Evolutionary conservation across 306 rosid genomes (phyloP).

Genomic region (Acmispon strigosus): DNA sequence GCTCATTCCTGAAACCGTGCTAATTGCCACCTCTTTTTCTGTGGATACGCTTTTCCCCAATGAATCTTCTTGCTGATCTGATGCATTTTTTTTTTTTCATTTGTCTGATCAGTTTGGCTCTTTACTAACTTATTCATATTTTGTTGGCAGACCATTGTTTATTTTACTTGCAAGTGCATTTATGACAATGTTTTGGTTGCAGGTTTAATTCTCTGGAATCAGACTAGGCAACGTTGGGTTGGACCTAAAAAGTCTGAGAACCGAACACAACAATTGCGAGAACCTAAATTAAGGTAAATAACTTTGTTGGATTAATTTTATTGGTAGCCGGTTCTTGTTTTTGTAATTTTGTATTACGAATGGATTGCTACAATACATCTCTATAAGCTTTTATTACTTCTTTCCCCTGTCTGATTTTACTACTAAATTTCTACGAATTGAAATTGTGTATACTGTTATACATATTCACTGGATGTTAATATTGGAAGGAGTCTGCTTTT

Average conservation of each 20-base stretch:
- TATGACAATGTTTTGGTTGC: conserved; percentile 20
- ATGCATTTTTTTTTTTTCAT: neutral
- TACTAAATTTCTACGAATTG: neutral
- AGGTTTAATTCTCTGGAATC: conserved; percentile 95
- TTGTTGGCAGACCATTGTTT: neutral
- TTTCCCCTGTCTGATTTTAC: neutral
- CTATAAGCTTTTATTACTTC: neutral
- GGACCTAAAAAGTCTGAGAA: conserved; percentile 55
- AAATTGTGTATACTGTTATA: neutral
- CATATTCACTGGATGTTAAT: neutral
- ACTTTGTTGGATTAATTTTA: neutral
- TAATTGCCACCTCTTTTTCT: neutral
- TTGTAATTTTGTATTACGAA: neutral
- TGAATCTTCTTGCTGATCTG: neutral
- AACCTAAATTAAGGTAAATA: conserved; percentile 75
- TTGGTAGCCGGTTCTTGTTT: neutral
- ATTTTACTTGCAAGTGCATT: conserved; percentile 16
- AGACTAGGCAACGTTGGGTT: conserved; percentile 78
- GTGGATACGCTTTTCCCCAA: neutral
- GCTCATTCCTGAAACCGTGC: neutral
- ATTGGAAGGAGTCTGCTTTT: neutral
- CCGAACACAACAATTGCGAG: conserved; percentile 46
- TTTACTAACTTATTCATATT: neutral
- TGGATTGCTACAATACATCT: neutral
- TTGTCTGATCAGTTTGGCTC: neutral